phyloP scores from a whole-genome alignment of 2,329 filamentous ascomycete species.

The Aspergillus sp. region DNA sequence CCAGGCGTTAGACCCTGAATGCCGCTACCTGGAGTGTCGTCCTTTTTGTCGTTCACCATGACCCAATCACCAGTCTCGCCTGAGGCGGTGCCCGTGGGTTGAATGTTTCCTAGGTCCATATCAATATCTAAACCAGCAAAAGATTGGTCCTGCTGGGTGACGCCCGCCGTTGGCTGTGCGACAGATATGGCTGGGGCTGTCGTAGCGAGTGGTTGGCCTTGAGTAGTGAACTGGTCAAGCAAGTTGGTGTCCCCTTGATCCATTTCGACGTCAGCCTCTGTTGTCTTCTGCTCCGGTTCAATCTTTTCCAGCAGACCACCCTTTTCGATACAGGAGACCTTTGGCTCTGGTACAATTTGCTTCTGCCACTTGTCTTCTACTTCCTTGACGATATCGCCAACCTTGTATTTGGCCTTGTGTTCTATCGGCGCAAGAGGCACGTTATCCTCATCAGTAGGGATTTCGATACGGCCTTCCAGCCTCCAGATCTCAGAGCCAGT shows the following conservation, averaged over 20 bases:
- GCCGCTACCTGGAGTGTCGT: slow-evolving; percentile 30
- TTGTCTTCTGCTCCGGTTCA: slow-evolving; percentile 30
- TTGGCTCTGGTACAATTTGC: slow-evolving; percentile 63
- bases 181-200: not conserved
- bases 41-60: slow-evolving; percentile 65
- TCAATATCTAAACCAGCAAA: slow-evolving; percentile 36
- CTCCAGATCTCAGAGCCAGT: slow-evolving; percentile 62
- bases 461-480: slow-evolving; percentile 55
- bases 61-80: slow-evolving; percentile 69
- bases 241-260: slow-evolving; percentile 31
- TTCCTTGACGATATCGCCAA: slow-evolving; percentile 72
- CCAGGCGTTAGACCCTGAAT: slow-evolving; percentile 25
- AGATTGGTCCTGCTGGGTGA: slow-evolving; percentile 11
- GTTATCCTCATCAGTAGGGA: slow-evolving; percentile 34
- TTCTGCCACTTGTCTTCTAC: slow-evolving; percentile 71
- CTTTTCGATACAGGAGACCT: slow-evolving; percentile 71
- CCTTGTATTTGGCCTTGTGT: slow-evolving; percentile 43
- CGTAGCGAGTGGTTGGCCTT: slow-evolving; percentile 24
- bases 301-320: slow-evolving; percentile 68
- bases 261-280: slow-evolving; percentile 35
- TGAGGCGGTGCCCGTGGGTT: slow-evolving; percentile 36
- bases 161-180: slow-evolving; percentile 20
- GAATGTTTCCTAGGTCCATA: slow-evolving; percentile 55
- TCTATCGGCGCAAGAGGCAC: slow-evolving; percentile 38
- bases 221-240: slow-evolving; percentile 48